A percentile compares a stretch with the other conserved stretches of the same genome.
Conservation (phyloP, 2,329 filamentous ascomycete species). For the Calonectria pteridis region DNA sequence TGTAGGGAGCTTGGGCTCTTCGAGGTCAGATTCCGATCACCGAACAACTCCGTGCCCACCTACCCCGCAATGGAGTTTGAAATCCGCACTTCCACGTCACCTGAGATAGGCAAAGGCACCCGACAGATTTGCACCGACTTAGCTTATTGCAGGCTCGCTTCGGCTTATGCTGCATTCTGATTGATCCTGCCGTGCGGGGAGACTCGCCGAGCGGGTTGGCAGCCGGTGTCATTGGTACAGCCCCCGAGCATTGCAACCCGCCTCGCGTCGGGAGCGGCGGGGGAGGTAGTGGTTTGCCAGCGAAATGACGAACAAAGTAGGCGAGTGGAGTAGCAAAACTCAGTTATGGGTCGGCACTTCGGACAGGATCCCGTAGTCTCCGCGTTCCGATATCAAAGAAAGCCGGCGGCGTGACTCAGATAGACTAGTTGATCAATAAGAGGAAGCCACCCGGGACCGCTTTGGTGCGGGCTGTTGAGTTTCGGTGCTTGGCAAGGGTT, state of each 20-base stretch:
- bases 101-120: conserved; percentile 43
- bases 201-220: conserved; percentile 36
- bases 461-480: background rate
- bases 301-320: conserved; percentile 25
- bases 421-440: conserved; percentile 5
- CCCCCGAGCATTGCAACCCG: conserved; percentile 4
- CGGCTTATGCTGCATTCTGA: conserved; percentile 21
- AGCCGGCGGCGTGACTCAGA: conserved; percentile 14
- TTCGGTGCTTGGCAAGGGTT: conserved; percentile 2
- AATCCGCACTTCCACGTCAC: conserved; percentile 38
- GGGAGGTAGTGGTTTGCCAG: conserved; percentile 11
- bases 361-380: conserved; percentile 12
- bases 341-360: conserved; percentile 20
- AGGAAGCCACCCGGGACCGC: conserved; percentile 1
- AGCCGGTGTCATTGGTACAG: conserved; percentile 40
- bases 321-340: conserved; percentile 10
- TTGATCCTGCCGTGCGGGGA: conserved; percentile 31
- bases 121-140: conserved; percentile 25
- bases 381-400: background rate
- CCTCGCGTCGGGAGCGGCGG: conserved; percentile 1
- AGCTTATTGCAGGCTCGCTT: conserved; percentile 34
- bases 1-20: conserved; percentile 38
- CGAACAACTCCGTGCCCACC: conserved; percentile 42
- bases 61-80: conserved; percentile 46
- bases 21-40: conserved; percentile 45